A percentile compares a stretch with the other conserved stretches of the same genome.
These are phyloP conservation scores for Phialophora expanda DNA, from an alignment of 2,329 filamentous ascomycete genomes.

Conservation along the genomic window DNA sequence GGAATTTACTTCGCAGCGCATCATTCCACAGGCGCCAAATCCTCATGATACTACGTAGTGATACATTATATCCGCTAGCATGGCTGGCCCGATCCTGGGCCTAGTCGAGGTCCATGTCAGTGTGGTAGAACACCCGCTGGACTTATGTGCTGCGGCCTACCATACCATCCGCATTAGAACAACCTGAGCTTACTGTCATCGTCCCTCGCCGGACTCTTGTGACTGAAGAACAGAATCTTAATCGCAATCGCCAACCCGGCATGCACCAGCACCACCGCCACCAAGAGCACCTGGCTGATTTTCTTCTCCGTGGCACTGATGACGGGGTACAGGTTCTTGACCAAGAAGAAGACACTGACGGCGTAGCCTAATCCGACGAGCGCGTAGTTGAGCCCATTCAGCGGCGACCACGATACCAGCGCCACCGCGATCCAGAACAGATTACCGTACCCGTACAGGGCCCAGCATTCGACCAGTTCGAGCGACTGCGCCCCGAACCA, in stretches of 20 bases:
- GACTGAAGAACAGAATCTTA: conserved; percentile 93
- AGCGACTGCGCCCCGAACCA: conserved; percentile 96
- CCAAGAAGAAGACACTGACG: conserved; percentile 78
- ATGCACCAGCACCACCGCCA: conserved; percentile 84
- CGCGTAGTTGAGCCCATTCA: conserved; percentile 87
- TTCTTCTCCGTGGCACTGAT: conserved; percentile 90
- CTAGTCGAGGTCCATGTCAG: neutral
- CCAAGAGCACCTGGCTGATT: conserved; percentile 83
- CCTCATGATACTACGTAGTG: neutral
- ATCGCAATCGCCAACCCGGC: conserved; percentile 90
- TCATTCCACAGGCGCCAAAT: neutral
- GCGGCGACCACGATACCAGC: conserved; percentile 84
- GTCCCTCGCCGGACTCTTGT: conserved; percentile 66
- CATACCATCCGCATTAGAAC: neutral
- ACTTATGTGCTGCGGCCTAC: too few relatives aligned
- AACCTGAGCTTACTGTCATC: conserved; percentile 36
- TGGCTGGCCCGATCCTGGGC: neutral
- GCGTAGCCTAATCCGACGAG: conserved; percentile 88
- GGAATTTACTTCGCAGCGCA: neutral
- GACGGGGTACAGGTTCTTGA: conserved; percentile 88
- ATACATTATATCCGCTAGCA: neutral
- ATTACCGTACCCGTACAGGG: conserved; percentile 94
- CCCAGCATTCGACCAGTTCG: conserved; percentile 93
- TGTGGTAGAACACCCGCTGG: too few relatives aligned
- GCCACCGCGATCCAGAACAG: conserved; percentile 97